Evolutionary conservation across 148 eudicot species (phyloP).

Genomic region (Arctostaphylos glauca): DNA sequence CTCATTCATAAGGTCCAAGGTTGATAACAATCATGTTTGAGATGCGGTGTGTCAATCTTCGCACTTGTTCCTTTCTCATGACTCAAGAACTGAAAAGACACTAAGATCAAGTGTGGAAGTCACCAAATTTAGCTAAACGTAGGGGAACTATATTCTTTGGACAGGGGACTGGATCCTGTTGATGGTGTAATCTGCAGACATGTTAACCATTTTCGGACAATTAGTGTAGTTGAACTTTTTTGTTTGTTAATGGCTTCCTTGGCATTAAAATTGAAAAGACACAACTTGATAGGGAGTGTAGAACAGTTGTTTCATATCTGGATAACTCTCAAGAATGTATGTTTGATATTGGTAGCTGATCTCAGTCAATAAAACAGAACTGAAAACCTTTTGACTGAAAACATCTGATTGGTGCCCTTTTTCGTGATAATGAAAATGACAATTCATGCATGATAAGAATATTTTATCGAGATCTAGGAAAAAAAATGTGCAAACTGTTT

Average conservation of each 20-base stretch:
- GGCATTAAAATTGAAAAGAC: background rate
- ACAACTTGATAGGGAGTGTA: background rate
- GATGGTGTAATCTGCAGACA: background rate
- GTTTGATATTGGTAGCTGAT: background rate
- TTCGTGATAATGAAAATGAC: conserved; percentile 8
- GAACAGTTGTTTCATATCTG: background rate
- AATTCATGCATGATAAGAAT: background rate
- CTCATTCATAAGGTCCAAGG: background rate
- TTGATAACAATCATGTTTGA: background rate
- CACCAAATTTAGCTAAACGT: conserved; percentile 3
- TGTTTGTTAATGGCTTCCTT: background rate
- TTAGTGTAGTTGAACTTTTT: background rate
- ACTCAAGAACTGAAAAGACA: background rate
- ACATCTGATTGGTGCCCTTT: background rate
- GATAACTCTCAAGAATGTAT: background rate
- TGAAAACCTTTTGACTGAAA: background rate
- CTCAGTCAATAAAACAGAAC: background rate
- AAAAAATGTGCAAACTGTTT: background rate
- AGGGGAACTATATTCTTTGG: background rate
- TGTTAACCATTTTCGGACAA: too few species aligned
- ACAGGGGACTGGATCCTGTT: background rate
- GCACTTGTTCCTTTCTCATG: background rate
- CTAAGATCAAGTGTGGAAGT: background rate
- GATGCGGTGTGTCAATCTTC: background rate
- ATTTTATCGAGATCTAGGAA: background rate